These are phyloP conservation scores for Acrodontium crateriforme DNA, from an alignment of 2,329 filamentous ascomycete species.

Conservation along the genomic window DNA sequence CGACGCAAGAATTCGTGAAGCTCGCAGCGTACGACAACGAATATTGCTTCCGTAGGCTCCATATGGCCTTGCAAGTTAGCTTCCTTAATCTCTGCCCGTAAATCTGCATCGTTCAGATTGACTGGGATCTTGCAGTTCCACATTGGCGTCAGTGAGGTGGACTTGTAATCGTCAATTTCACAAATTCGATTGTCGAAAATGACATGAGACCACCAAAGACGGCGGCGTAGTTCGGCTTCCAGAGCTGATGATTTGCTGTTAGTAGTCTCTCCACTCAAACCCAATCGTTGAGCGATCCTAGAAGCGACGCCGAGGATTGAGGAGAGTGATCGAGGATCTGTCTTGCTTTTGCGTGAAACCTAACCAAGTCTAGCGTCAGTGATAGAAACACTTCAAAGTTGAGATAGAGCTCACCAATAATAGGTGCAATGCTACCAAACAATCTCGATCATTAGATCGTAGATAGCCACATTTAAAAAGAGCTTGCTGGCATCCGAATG, in stretches of 20 bases:
- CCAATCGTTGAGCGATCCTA: slow-evolving; percentile 7
- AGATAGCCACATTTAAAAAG: slow-evolving; percentile 31
- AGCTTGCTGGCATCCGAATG: slow-evolving; percentile 35
- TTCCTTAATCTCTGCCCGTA: slow-evolving; percentile 26
- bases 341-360: not conserved
- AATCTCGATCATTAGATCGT: slow-evolving; percentile 28
- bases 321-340: slow-evolving; percentile 4
- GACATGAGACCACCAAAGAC: slow-evolving; percentile 36
- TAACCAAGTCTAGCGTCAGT: not conserved
- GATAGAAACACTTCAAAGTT: no score
- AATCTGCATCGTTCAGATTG: slow-evolving; percentile 30
- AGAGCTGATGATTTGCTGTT: slow-evolving; percentile 2
- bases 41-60: slow-evolving; percentile 28
- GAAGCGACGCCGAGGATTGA: slow-evolving; percentile 6
- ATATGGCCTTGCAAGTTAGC: slow-evolving; percentile 16
- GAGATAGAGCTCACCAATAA: slow-evolving; percentile 43
- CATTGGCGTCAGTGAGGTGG: slow-evolving; percentile 23
- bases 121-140: slow-evolving; percentile 32
- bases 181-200: slow-evolving; percentile 55
- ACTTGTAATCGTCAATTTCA: slow-evolving; percentile 45
- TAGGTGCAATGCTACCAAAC: slow-evolving; percentile 39
- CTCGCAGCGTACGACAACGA: slow-evolving; percentile 31
- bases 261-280: slow-evolving; percentile 4
- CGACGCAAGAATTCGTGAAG: slow-evolving; percentile 28
- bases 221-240: slow-evolving; percentile 9